Percentiles rank a stretch among this genome's conserved stretches.
Evolutionary conservation across 1,139 yeast species (phyloP).

Genomic region (Yamadazyma siamensis): DNA sequence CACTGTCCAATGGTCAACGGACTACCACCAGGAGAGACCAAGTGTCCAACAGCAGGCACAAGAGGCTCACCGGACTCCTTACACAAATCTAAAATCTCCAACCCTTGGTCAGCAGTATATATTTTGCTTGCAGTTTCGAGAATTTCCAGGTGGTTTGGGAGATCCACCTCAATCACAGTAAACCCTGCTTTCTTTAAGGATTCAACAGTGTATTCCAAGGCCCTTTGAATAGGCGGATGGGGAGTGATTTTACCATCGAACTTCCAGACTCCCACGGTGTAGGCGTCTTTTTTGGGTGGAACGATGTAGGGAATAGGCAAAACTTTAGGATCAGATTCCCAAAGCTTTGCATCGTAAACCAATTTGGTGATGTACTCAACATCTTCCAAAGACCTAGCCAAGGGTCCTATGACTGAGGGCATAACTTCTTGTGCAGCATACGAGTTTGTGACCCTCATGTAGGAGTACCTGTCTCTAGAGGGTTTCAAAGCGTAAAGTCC

Average conservation of each 20-base stretch:
- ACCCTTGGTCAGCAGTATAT: conserved; percentile 15
- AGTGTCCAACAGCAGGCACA: conserved; percentile 6
- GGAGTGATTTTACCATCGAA: conserved; percentile 12
- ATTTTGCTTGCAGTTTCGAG: conserved; percentile 8
- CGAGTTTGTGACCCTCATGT: conserved; percentile 12
- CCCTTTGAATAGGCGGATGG: conserved; percentile 19
- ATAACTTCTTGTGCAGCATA: conserved; percentile 19
- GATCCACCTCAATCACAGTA: conserved; percentile 13
- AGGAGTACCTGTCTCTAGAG: conserved; percentile 12
- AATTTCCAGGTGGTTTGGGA: conserved; percentile 9
- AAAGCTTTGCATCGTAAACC: conserved; percentile 16
- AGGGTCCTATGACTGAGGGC: conserved; percentile 21
- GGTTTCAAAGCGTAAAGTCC: conserved; percentile 18
- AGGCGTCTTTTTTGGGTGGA: conserved; percentile 3
- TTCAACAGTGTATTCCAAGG: conserved; percentile 9
- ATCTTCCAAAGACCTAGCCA: conserved; percentile 20
- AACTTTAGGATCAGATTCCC: conserved; percentile 14
- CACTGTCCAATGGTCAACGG: conserved; percentile 21
- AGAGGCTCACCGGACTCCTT: conserved; percentile 16
- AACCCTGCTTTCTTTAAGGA: conserved; percentile 15
- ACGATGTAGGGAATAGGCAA: conserved; percentile 16
- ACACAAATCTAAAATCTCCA: conserved; percentile 12
- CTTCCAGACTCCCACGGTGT: conserved; percentile 15
- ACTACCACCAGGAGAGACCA: conserved; percentile 1
- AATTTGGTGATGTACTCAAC: conserved; percentile 20